Evolutionary conservation across 2,329 filamentous ascomycete genomes (phyloP).

Genomic region (Thermochaetoides dissita): DNA sequence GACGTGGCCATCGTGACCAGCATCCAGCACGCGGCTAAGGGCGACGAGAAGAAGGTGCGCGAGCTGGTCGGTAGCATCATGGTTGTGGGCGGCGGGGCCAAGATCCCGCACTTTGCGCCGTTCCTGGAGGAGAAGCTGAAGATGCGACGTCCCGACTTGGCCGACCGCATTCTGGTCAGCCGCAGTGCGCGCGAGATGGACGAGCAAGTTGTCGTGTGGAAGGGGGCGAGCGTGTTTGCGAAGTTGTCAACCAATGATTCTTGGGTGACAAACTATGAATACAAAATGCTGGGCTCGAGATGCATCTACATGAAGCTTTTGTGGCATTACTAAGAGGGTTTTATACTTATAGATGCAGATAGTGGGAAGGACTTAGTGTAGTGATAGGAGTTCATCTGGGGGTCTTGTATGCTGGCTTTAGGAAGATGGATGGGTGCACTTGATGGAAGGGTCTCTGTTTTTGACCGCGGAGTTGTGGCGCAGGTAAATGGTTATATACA

Average conservation of each 20-base stretch:
- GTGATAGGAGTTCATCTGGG: neutral
- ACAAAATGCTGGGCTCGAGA: slow-evolving; percentile 69
- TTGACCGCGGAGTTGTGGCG: no score
- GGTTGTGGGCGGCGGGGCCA: slow-evolving; percentile 74
- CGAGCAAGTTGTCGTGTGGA: slow-evolving; percentile 95
- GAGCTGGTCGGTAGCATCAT: slow-evolving; percentile 85
- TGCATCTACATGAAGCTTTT: slow-evolving; percentile 71
- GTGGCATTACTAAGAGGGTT: slow-evolving; percentile 32
- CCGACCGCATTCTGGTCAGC: slow-evolving; percentile 47
- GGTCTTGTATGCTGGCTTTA: neutral
- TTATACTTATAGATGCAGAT: neutral
- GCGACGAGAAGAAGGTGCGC: slow-evolving; percentile 82
- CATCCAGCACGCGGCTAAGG: slow-evolving; percentile 73
- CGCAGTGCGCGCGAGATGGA: slow-evolving; percentile 82
- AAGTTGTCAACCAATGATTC: slow-evolving; percentile 86
- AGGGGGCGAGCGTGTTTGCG: slow-evolving; percentile 92
- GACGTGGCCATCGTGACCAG: slow-evolving; percentile 82
- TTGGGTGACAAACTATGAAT: slow-evolving; percentile 82
- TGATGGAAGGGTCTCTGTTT: neutral
- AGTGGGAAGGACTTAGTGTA: neutral
- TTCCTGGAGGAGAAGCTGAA: slow-evolving; percentile 75
- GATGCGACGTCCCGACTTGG: slow-evolving; percentile 45
- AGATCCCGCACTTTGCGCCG: slow-evolving; percentile 64
- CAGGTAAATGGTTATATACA: no score
- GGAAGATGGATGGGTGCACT: neutral